Conservation (phyloP, 2,329 filamentous ascomycete species). For the Dactylellina leptospora region DNA sequence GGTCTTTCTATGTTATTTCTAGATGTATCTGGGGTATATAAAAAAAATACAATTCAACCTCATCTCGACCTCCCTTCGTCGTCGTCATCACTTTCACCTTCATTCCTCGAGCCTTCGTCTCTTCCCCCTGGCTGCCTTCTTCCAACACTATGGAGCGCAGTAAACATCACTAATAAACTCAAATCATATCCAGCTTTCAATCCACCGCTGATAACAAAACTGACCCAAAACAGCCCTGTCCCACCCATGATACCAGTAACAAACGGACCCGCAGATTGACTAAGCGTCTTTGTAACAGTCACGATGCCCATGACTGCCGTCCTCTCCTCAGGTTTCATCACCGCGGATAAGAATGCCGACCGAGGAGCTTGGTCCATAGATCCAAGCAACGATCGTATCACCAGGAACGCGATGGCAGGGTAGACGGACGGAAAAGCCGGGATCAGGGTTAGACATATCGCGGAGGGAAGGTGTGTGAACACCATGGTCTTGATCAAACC, state of each 20-base stretch:
- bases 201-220: slow-evolving; percentile 70
- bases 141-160: slow-evolving; percentile 39
- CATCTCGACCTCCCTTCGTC: not conserved
- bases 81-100: not conserved
- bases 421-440: slow-evolving; percentile 67
- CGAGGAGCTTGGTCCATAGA: slow-evolving; percentile 77
- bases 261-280: slow-evolving; percentile 70
- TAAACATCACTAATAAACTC: slow-evolving; percentile 66
- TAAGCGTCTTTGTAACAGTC: slow-evolving; percentile 74
- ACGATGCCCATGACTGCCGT: slow-evolving; percentile 76
- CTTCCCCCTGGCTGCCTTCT: slow-evolving; percentile 13
- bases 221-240: slow-evolving; percentile 68
- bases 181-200: slow-evolving; percentile 72
- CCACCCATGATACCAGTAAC: slow-evolving; percentile 72
- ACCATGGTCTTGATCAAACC: slow-evolving; percentile 60
- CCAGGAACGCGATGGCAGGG: slow-evolving; percentile 69
- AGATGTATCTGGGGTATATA: too few species aligned
- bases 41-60: not conserved
- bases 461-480: slow-evolving; percentile 71
- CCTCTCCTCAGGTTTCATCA: slow-evolving; percentile 71
- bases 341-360: slow-evolving; percentile 73
- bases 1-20: not conserved
- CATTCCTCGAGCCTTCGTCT: slow-evolving; percentile 1
- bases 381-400: slow-evolving; percentile 70
- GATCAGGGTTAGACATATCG: slow-evolving; percentile 72